Evolutionary conservation across 768 basidiomycete genomes (phyloP), one percentile per base, ranked within the genome.

Genomic region (Clitopilus hobsonii): DNA sequence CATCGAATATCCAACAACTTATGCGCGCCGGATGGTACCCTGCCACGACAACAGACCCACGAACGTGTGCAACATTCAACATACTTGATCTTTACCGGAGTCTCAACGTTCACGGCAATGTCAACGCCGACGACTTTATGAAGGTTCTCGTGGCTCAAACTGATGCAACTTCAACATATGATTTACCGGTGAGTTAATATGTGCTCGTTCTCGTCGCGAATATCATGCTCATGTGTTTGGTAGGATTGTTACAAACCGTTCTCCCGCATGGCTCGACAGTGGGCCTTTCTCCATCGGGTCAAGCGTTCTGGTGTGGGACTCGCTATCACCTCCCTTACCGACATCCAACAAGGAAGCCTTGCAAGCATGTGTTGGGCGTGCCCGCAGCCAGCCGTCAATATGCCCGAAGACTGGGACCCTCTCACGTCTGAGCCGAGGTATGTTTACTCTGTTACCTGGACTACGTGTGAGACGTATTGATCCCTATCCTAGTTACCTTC

Each of bases 61-160:
- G 63, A 38, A 63, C 68, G 2, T 63, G 61, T 6, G 63, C 69
- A 8, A 67, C 68, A 11, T 63, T 71, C 41, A 20, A 38, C 1
- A 26, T 68, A 2, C 60, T 72, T 0, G 50, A 68, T 2, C 45
- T 41, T 3, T 69, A 63, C 50, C 61, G 69, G 18, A 47, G 66
- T 0, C 58, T 71, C 0, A 62, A 64, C 7, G 69, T 69, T 30
- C 61, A 61, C 38, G 68, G 63, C 1, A 70, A 72, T 53, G 36
- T 59, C 1, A 65, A 66, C 0, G 57, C 54, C 3, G 29, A 55
- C 6, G 49, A 62, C 28, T 62, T 58, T 32, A 51, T 60, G n/a
- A 28, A 54, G 1, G 47, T 38, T 1, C 49, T 62, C 38, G 56
- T 55, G 25, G 48, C 45, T 3, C 25, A 1, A 4, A 57, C 56